These are phyloP conservation scores for Penicillium brasilianum DNA, from an alignment of 2,329 filamentous ascomycete genomes.

Conservation along the genomic window DNA sequence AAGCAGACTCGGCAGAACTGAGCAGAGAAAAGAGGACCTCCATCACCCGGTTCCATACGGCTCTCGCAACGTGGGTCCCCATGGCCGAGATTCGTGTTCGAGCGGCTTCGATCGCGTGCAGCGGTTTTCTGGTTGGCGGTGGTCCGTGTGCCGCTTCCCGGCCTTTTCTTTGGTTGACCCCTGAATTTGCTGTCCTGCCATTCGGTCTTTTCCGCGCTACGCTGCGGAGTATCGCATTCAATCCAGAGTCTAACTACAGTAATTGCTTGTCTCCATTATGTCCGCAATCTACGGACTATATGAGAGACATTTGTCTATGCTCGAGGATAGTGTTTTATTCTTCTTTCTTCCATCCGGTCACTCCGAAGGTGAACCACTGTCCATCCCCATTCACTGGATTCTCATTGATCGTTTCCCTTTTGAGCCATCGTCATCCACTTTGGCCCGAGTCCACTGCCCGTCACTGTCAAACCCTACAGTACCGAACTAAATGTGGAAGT, in stretches of 20 bases:
- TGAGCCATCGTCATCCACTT: background rate
- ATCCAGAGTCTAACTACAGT: background rate
- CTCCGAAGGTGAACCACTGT: background rate
- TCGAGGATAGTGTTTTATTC: background rate
- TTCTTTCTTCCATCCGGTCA: background rate
- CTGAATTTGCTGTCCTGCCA: background rate
- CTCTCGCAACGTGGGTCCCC: background rate
- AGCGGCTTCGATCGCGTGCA: constrained; percentile 1
- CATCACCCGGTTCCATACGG: too few relatives aligned
- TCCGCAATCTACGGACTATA: background rate
- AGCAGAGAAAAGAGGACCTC: background rate
- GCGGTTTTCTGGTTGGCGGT: background rate
- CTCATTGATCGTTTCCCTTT: background rate
- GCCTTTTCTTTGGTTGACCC: background rate
- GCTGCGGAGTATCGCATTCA: background rate
- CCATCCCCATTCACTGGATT: too few relatives aligned
- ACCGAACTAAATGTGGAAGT: constrained; percentile 21
- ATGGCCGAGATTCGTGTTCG: background rate
- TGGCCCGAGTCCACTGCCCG: constrained; percentile 6
- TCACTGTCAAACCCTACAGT: constrained; percentile 18
- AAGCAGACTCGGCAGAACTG: background rate
- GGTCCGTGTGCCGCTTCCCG: background rate
- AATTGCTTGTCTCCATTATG: background rate
- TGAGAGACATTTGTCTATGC: background rate
- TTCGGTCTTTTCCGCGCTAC: background rate